Evolutionary conservation across 2,329 filamentous ascomycete species (phyloP).

Genomic region (Hawksworthiomyces lignivorus): DNA sequence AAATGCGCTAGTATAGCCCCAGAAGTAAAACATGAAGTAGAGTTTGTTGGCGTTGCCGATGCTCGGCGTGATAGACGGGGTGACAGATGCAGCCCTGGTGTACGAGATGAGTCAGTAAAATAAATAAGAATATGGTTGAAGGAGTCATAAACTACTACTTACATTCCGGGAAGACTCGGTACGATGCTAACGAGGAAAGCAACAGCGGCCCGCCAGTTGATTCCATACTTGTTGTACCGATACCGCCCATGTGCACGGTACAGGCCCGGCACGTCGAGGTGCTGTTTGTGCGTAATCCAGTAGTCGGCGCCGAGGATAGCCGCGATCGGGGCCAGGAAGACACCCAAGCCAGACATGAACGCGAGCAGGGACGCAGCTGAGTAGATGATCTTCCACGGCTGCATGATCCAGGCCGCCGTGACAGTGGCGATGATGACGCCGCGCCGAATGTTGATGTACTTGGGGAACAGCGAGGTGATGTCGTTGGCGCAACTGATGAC

Average conservation of each 20-base stretch:
- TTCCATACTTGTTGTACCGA: constrained; percentile 22
- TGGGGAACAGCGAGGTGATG: constrained; percentile 26
- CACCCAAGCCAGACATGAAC: constrained; percentile 53
- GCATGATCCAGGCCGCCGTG: constrained; percentile 29
- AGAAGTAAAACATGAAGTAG: too few relatives aligned
- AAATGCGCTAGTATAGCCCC: too few relatives aligned
- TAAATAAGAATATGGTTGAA: too few relatives aligned
- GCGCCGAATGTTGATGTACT: constrained; percentile 43
- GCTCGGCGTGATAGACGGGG: too few relatives aligned
- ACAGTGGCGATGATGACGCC: constrained; percentile 48
- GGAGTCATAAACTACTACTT: too few relatives aligned
- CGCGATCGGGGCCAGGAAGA: constrained; percentile 59
- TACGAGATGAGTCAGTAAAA: too few relatives aligned
- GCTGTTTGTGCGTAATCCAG: constrained; percentile 16
- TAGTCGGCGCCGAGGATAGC: constrained; percentile 19
- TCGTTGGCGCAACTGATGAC: constrained; percentile 48
- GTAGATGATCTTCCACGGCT: constrained; percentile 58
- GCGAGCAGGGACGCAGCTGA: constrained; percentile 51
- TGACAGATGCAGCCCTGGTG: too few relatives aligned
- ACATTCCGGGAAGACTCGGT: constrained; percentile 17
- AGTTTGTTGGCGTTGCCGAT: too few relatives aligned
- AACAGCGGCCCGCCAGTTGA: constrained; percentile 15
- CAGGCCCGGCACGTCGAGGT: constrained; percentile 18
- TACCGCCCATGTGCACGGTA: constrained; percentile 38
- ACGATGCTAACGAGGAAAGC: constrained; percentile 17